Evolutionary conservation across 2,329 filamentous ascomycete species (phyloP), one percentile per base, ranked within the genome.

Genomic region (Alternaria ventricosa): DNA sequence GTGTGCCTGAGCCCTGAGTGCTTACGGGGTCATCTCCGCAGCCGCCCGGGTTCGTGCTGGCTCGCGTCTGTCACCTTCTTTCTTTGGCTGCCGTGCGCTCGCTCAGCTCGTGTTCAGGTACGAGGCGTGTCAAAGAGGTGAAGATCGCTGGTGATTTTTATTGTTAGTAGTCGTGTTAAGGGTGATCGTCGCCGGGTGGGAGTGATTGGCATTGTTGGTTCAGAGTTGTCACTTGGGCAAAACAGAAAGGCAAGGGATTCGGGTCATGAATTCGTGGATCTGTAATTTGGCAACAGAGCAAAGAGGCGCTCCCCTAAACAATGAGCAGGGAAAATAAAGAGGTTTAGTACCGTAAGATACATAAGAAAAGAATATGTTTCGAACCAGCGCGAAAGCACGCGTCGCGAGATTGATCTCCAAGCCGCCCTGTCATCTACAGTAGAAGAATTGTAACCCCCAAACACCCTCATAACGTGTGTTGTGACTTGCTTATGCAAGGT

Each of bases 401-500:
- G 33, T 58, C 60, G 47, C 51, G 41, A 56, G 60, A 62, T 55
- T 62, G 58, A 22, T 59, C 55, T 43, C 58, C 65, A 69, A 69
- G 49, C 67, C 65, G 64, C 62, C 67, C 60, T 62, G 60, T 45
- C 57, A 56, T 60, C 49, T 59, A 51, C 49, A 54, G 55, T 47
- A 63, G 49, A 56, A 65, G 53, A 56, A 61, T 49, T 36, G 51
- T 47, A 53, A 28, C 27, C 50, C 44, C 41, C 60, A 49, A 41
- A 23, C 23, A 41, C 6, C 15, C 49, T 49, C 55, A 30, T 62
- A 5, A 49, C 36, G 4, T 18, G 23, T 27, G 9, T 47, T 22
- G 46, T 23, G 46, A 28, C 6, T 64, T 57, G 61, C 61, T 65
- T 76, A 77, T 45, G 73, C 74, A 27, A 77, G 55, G 69, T 78